Evolutionary conservation across 345 rosid species (phyloP).

Genomic region (Rubroshorea leprosula): DNA sequence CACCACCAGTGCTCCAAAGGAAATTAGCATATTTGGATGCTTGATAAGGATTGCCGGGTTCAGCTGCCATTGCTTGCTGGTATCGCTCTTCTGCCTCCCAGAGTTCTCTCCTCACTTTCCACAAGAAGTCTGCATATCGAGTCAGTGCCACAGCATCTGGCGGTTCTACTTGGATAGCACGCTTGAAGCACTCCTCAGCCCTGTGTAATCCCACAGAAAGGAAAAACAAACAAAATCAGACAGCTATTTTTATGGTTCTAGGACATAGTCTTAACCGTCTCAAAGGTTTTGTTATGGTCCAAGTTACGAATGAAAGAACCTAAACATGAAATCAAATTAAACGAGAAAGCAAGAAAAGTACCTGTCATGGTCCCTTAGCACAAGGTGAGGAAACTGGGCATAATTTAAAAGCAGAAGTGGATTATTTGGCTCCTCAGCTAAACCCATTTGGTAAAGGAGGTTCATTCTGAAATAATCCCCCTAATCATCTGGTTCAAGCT

Average conservation of each 20-base stretch:
- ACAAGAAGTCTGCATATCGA: constrained; percentile 62
- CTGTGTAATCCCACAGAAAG: constrained; percentile 17
- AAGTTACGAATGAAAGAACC: background rate
- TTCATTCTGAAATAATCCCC: constrained; percentile 41
- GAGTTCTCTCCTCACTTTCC: constrained; percentile 56
- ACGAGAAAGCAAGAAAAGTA: constrained; percentile 5
- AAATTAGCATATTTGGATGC: constrained; percentile 66
- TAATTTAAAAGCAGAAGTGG: constrained; percentile 58
- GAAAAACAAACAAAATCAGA: background rate
- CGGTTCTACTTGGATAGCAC: constrained; percentile 46
- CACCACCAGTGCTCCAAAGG: constrained; percentile 69
- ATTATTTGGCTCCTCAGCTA: constrained; percentile 58
- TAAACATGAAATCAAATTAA: background rate
- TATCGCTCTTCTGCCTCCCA: constrained; percentile 77
- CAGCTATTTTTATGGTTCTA: background rate
- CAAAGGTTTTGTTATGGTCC: background rate
- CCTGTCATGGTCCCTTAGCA: constrained; percentile 57
- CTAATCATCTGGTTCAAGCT: constrained; percentile 40
- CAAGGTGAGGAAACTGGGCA: constrained; percentile 63
- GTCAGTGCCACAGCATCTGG: constrained; percentile 55
- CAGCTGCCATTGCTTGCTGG: constrained; percentile 52
- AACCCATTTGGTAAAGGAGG: constrained; percentile 45
- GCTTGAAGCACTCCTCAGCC: constrained; percentile 71
- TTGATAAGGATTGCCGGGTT: constrained; percentile 38
- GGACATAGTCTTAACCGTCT: background rate